phyloP scores from a whole-genome alignment of 768 basidiomycete genomes.

The Leccinum pellstonianum region DNA sequence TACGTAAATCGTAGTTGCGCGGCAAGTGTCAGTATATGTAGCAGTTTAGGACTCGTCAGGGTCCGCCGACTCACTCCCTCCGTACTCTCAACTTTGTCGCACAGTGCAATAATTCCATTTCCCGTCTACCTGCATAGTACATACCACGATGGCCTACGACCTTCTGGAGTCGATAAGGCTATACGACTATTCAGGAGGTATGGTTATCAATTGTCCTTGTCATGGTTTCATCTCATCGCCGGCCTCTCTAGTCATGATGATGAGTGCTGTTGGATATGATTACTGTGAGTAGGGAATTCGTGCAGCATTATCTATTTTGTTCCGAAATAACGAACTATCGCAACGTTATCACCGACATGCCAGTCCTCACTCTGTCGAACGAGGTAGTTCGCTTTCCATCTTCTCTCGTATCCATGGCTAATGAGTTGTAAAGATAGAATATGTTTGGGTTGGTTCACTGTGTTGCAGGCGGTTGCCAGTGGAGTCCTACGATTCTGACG shows the following conservation, averaged over 20 bases:
- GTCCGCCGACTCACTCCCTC: too few relatives aligned
- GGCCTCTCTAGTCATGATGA: not conserved
- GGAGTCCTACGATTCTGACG: not conserved
- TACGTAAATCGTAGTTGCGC: too few relatives aligned
- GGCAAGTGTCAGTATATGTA: too few relatives aligned
- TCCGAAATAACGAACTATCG: not conserved
- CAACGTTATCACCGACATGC: not conserved
- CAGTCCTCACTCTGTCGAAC: slow-evolving; percentile 16
- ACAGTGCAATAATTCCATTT: not conserved
- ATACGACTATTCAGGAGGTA: slow-evolving; percentile 1
- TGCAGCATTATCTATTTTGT: not conserved
- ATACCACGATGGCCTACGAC: slow-evolving; percentile 1
- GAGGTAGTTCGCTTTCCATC: slow-evolving; percentile 9
- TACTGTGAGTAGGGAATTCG: slow-evolving; percentile 2
- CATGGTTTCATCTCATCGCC: not conserved
- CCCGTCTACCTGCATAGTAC: not conserved
- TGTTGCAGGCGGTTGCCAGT: not conserved
- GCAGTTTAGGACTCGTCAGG: too few relatives aligned
- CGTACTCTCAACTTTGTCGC: not conserved
- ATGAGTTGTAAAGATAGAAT: slow-evolving; percentile 8
- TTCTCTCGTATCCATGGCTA: not conserved
- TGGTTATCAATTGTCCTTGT: not conserved
- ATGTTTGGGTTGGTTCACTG: slow-evolving; percentile 12
- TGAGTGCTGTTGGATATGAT: slow-evolving; percentile 10
- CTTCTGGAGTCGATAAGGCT: not conserved